Conservation (phyloP, 148 eudicot genomes). For the Rhododendron williamsianum region DNA sequence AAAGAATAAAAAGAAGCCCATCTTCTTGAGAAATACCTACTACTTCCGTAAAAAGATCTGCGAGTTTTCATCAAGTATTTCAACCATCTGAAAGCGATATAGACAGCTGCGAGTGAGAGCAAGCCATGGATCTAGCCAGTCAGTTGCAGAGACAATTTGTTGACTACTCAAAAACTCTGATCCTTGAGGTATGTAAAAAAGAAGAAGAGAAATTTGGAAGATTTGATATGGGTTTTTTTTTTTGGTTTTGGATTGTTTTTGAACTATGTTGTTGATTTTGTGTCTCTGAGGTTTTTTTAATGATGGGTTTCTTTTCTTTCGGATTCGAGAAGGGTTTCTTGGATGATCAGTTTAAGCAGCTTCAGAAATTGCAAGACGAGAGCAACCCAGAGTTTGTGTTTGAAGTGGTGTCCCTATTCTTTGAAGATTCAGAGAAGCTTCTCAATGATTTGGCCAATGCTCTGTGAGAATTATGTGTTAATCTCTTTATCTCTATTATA, state of each 20-base stretch:
- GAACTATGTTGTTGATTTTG: background rate
- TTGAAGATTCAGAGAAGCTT: constrained; percentile 68
- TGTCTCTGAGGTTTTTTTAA: constrained; percentile 1
- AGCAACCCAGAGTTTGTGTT: constrained; percentile 72
- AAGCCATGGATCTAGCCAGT: constrained; percentile 33
- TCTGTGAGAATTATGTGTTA: constrained; percentile 31
- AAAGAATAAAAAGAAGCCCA: background rate
- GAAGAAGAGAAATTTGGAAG: background rate
- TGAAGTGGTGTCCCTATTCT: constrained; percentile 70
- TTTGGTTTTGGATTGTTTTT: background rate
- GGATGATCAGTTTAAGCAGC: constrained; percentile 66
- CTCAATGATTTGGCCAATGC: constrained; percentile 44
- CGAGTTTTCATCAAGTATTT: background rate
- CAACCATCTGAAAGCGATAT: background rate
- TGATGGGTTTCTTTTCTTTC: background rate
- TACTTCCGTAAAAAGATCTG: background rate
- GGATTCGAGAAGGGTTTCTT: constrained; percentile 39
- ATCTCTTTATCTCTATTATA: background rate
- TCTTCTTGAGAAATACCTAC: too few relatives aligned
- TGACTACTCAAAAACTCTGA: constrained; percentile 25
- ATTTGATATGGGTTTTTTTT: constrained; percentile 1
- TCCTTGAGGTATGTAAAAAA: constrained; percentile 27
- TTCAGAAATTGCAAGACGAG: constrained; percentile 74
- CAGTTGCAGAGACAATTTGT: constrained; percentile 37
- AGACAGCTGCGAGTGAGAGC: background rate